These are phyloP conservation scores for Acacia pycnantha DNA, from an alignment of 331 rosid genomes.

Conservation along the genomic window DNA sequence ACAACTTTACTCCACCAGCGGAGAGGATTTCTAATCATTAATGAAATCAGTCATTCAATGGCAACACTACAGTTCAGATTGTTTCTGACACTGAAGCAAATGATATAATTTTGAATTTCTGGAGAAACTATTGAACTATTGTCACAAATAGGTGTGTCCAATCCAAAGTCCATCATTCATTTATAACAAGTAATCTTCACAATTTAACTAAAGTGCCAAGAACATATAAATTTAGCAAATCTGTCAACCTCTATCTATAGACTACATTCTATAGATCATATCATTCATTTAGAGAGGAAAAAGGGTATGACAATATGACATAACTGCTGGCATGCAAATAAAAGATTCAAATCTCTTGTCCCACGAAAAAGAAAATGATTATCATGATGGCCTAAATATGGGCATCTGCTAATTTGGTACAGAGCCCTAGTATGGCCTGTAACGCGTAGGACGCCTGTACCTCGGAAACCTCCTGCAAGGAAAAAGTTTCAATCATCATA, in stretches of 20 bases:
- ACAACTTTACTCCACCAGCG: no score
- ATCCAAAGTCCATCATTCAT: conserved; percentile 17
- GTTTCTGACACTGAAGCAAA: background rate
- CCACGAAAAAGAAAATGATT: conserved; percentile 25
- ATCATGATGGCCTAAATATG: conserved; percentile 27
- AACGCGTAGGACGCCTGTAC: conserved; percentile 90
- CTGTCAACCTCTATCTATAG: conserved; percentile 23
- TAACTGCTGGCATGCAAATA: conserved; percentile 25
- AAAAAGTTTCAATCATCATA: conserved; percentile 20
- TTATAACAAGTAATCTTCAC: conserved; percentile 15
- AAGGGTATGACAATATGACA: conserved; percentile 7
- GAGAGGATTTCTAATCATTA: background rate
- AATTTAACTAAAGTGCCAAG: conserved; percentile 8
- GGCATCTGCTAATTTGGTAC: conserved; percentile 34
- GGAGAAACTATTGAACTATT: conserved; percentile 9
- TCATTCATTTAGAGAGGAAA: conserved; percentile 31
- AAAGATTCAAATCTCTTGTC: conserved; percentile 34
- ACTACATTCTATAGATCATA: conserved; percentile 8
- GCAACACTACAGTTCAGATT: conserved; percentile 5
- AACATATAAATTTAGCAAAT: conserved; percentile 18
- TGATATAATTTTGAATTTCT: background rate
- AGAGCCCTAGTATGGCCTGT: conserved; percentile 75
- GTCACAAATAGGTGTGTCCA: conserved; percentile 20
- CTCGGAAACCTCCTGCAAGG: conserved; percentile 87
- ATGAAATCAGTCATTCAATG: background rate